phyloP scores from a whole-genome alignment of 768 basidiomycete genomes.

The Psilocybe cubensis region DNA sequence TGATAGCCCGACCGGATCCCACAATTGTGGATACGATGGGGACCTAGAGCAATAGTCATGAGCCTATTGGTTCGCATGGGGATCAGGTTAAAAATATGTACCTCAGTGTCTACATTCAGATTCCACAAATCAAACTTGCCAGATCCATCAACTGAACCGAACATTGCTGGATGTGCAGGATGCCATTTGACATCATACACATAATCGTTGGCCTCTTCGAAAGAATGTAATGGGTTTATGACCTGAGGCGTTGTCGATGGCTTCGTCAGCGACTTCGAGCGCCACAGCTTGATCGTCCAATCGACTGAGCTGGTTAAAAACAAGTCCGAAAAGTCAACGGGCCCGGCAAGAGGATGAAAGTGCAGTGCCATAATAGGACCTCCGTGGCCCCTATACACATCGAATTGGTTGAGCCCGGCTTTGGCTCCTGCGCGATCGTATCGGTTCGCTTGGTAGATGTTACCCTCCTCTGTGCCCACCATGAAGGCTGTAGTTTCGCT shows the following conservation, averaged over 20 bases:
- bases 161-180: conserved; percentile 91
- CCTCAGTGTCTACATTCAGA: conserved; percentile 95
- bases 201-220: conserved; percentile 98
- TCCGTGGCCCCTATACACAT: conserved; percentile 90
- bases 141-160: conserved; percentile 92
- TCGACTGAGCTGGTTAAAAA: conserved; percentile 94
- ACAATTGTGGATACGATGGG: conserved; percentile 64
- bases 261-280: conserved; percentile 77
- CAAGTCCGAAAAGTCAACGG: conserved; percentile 93
- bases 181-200: conserved; percentile 99
- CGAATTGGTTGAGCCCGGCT: conserved; percentile 91
- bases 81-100: conserved; percentile 28
- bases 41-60: neutral
- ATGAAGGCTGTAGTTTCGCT: conserved; percentile 97
- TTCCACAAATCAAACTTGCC: conserved; percentile 99
- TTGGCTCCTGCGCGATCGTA: conserved; percentile 97
- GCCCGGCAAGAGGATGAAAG: conserved; percentile 91
- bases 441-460: conserved; percentile 94
- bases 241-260: conserved; percentile 62
- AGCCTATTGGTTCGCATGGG: neutral
- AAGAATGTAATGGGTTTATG: conserved; percentile 85
- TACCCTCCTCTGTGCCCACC: conserved; percentile 98
- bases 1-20: conserved; percentile 82
- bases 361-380: conserved; percentile 94
- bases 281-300: conserved; percentile 99